Base-by-base conservation (phyloP, 2,329 filamentous ascomycete genomes). In the Colletotrichum paranaense region DNA sequence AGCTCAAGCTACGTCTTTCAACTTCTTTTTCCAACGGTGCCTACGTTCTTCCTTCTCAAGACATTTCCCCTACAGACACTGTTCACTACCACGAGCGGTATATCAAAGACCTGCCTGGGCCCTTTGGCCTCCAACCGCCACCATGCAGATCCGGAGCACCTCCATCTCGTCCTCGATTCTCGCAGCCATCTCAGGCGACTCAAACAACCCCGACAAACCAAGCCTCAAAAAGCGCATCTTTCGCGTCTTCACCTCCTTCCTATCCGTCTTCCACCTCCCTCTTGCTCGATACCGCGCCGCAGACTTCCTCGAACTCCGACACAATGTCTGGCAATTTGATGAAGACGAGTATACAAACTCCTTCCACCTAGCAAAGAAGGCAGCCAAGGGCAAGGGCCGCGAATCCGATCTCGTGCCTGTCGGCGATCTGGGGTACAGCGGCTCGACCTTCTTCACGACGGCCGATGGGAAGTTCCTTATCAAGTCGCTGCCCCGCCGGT, bases 361-460 rank as follows among this genome's bases (percentile, higher is more conserved):
- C 0, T 87, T 86, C 71, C 77, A 75, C 12, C 68, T 75, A 0
- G 55, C 67, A 1, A 16, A 80, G 35, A 78, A 77, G 35, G 53
- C 55, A 4, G 58, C 52, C n/a, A 64, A 68, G 26, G 72, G 72
- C 84, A 76, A 82, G 79, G 68, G 82, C 82, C 79, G 79, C 22
- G 79, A 80, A 19, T 80, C 84, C 0, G 68, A 78, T 42, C 82
- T 94, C 38, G 81, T 87, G 2, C 81, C 91, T 1, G 88, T 92
- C 73, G 92, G 91, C 1, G 92, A 94, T 78, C 86, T 95, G 81
- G 93, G 93, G 3, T 94, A 93, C 79, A 93, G 91, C 32, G 93
- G 93, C 62, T 94, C 92, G 82, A 93, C 92, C 0, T 95, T 95
- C 82, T 94, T 93, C 81, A 88, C 87, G 5, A 94, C 93, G 0